These are phyloP conservation scores for Lipomyces sp. DNA, from an alignment of 805 yeast species.

Conservation along the genomic window DNA sequence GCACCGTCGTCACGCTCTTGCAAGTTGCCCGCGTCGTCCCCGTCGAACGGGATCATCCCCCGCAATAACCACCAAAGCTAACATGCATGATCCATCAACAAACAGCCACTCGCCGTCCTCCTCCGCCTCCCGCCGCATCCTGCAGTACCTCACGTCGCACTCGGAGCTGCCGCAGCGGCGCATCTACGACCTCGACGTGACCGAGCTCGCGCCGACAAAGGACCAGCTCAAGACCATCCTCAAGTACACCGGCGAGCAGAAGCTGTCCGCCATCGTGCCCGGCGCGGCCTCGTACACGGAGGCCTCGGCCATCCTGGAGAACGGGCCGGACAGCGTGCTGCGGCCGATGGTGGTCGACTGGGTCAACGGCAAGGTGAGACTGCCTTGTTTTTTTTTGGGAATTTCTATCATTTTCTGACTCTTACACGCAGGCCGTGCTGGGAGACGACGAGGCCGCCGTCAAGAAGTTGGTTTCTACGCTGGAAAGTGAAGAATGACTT, in stretches of 20 bases:
- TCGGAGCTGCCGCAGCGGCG: conserved; percentile 25
- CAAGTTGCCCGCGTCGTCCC: neutral
- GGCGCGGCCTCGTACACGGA: conserved; percentile 21
- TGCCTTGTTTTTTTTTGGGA: neutral
- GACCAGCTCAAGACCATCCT: conserved; percentile 30
- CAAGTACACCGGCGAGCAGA: conserved; percentile 22
- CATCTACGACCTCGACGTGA: conserved; percentile 37
- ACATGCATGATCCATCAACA: neutral
- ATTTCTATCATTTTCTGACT: neutral
- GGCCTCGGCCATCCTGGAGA: conserved; percentile 19
- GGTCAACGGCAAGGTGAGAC: conserved; percentile 28
- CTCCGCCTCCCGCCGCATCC: conserved; percentile 21
- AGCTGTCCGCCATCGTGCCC: conserved; percentile 21
- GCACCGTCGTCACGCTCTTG: conserved; percentile 25
- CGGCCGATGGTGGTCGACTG: conserved; percentile 31
- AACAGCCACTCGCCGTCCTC: conserved; percentile 28
- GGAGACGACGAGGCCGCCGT: conserved; percentile 29
- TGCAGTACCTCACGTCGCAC: conserved; percentile 9
- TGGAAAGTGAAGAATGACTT: conserved; percentile 1
- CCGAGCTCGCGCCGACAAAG: conserved; percentile 36
- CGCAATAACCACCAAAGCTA: no score
- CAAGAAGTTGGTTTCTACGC: conserved; percentile 17
- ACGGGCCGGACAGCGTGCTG: conserved; percentile 9
- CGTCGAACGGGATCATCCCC: no score
- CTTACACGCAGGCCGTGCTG: conserved; percentile 17